Conservation (phyloP, 805 yeast genomes). For the Wickerhamiella azyma region DNA sequence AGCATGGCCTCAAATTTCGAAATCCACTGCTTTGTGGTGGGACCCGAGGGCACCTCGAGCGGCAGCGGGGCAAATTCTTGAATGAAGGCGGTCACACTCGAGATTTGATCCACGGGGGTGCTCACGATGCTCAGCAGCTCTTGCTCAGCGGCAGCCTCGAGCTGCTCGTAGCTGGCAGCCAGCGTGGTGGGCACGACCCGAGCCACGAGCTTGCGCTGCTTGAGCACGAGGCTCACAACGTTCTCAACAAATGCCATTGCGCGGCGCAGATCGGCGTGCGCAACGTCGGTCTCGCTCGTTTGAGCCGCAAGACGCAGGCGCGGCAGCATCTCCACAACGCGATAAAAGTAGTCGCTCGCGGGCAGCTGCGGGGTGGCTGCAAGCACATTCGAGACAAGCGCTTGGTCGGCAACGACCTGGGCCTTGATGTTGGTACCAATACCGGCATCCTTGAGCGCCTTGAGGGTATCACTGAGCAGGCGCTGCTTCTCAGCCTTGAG, state of each 20-base stretch:
- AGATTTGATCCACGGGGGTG: background rate
- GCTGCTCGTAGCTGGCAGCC: background rate
- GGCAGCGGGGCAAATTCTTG: background rate
- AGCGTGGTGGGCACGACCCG: constrained; percentile 4
- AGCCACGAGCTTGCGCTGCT: constrained; percentile 12
- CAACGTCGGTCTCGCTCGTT: constrained; percentile 56
- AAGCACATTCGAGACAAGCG: constrained; percentile 48
- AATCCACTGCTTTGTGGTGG: background rate
- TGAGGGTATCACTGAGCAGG: constrained; percentile 60
- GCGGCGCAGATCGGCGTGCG: constrained; percentile 56
- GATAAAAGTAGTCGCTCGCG: constrained; percentile 36
- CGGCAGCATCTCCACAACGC: constrained; percentile 68
- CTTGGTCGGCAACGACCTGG: constrained; percentile 50
- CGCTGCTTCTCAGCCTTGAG: constrained; percentile 72
- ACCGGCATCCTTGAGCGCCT: constrained; percentile 66
- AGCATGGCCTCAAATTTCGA: background rate
- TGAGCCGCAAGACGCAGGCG: constrained; percentile 54
- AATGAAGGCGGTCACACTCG: background rate
- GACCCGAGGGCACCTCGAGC: background rate
- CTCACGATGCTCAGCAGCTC: background rate
- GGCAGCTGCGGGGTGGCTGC: constrained; percentile 37
- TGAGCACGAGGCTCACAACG: constrained; percentile 42
- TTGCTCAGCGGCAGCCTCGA: background rate
- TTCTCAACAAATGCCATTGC: constrained; percentile 70
- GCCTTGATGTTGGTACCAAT: constrained; percentile 50